Conservation (phyloP, 306 rosid species). For the Pyrus betulifolia region DNA sequence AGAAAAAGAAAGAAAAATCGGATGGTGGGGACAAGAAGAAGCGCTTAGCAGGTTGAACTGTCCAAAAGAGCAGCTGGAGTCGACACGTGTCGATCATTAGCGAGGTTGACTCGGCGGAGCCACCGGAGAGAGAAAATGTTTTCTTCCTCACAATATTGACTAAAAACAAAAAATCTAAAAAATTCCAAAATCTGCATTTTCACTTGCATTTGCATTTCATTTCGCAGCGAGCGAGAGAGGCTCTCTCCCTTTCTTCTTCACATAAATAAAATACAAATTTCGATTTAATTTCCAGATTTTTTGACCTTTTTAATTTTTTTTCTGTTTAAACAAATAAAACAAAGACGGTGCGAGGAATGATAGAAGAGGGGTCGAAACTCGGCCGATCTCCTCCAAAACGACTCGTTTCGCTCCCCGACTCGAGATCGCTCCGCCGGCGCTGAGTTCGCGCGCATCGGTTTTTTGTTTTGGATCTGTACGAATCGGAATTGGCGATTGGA, state of each 20-base stretch:
- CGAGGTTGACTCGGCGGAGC: slow-evolving; percentile 40
- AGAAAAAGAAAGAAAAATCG: neutral
- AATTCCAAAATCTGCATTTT: neutral
- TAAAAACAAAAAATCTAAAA: neutral
- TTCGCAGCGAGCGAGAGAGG: slow-evolving; percentile 9
- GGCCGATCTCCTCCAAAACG: slow-evolving; percentile 36
- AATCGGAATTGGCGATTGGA: slow-evolving; percentile 23
- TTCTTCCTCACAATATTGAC: slow-evolving; percentile 11
- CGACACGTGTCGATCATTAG: slow-evolving; percentile 16
- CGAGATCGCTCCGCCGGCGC: slow-evolving; percentile 19
- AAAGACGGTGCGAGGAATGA: slow-evolving; percentile 27
- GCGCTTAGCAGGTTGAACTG: neutral
- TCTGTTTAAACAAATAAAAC: neutral
- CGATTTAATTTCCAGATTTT: neutral
- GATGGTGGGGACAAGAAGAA: neutral
- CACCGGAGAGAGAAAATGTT: slow-evolving; percentile 28
- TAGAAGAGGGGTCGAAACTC: slow-evolving; percentile 31
- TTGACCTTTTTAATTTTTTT: neutral
- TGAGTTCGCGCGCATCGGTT: neutral
- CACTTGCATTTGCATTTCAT: slow-evolving; percentile 31
- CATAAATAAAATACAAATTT: slow-evolving; percentile 27
- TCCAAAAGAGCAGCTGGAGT: slow-evolving; percentile 6
- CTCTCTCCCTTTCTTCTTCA: neutral
- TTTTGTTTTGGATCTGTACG: slow-evolving; percentile 20
- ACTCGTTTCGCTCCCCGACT: slow-evolving; percentile 25